phyloP scores from a whole-genome alignment of 805 yeast species.

The Starmerella floris region DNA sequence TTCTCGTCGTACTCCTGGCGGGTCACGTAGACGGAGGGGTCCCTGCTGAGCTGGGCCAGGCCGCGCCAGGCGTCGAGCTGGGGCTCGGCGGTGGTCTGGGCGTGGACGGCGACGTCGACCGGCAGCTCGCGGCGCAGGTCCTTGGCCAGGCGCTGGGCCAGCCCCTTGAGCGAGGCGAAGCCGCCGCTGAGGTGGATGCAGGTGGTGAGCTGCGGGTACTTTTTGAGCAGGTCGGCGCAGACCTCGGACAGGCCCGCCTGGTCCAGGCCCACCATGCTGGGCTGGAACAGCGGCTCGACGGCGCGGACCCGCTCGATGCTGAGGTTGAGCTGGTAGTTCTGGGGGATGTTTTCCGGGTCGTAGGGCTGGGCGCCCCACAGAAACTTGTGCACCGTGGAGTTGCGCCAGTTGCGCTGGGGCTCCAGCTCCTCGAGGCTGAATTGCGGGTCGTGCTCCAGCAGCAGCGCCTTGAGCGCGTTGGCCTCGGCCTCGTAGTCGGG shows the following conservation, averaged over 20 bases:
- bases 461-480: constrained; percentile 49
- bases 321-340: constrained; percentile 78
- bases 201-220: constrained; percentile 33
- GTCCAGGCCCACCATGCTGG: constrained; percentile 85
- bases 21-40: constrained; percentile 40
- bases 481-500: constrained; percentile 44
- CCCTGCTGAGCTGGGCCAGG: constrained; percentile 64
- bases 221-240: constrained; percentile 44
- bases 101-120: constrained; percentile 43
- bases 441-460: constrained; percentile 69
- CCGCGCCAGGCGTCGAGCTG: constrained; percentile 84
- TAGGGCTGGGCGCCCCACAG: constrained; percentile 82
- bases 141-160: constrained; percentile 48
- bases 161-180: constrained; percentile 48
- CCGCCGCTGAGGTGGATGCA: constrained; percentile 86
- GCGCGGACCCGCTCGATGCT: constrained; percentile 84
- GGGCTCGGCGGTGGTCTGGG: constrained; percentile 56
- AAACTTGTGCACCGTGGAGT: constrained; percentile 65
- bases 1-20: constrained; percentile 68
- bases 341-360: constrained; percentile 68
- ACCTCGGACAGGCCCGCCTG: constrained; percentile 88
- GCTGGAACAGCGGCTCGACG: constrained; percentile 87
- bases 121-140: constrained; percentile 70
- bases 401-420: constrained; percentile 73
- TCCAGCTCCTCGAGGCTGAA: constrained; percentile 77